phyloP scores from a whole-genome alignment of 768 basidiomycete species.

The Tulasnella sp. region DNA sequence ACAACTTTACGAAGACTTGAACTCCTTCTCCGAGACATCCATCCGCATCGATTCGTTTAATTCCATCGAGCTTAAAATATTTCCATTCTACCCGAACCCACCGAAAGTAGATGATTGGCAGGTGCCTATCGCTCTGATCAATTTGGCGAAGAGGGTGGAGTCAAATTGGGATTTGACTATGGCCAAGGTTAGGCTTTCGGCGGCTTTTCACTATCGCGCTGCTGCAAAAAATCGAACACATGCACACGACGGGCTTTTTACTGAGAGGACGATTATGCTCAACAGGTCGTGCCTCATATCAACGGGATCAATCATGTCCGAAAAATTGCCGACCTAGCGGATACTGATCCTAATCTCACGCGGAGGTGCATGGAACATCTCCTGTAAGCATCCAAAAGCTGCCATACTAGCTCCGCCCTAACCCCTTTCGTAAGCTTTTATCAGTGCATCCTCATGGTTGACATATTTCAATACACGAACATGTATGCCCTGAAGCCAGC shows the following conservation, averaged over 20 bases:
- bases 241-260: neutral
- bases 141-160: slow-evolving; percentile 72
- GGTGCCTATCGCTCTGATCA: slow-evolving; percentile 87
- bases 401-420: neutral
- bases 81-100: slow-evolving; percentile 95
- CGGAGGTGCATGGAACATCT: slow-evolving; percentile 88
- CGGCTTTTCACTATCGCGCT: neutral
- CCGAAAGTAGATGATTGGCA: slow-evolving; percentile 88
- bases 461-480: slow-evolving; percentile 97
- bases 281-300: slow-evolving; percentile 77
- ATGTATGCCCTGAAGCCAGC: slow-evolving; percentile 90
- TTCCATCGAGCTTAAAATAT: slow-evolving; percentile 91
- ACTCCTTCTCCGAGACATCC: slow-evolving; percentile 94
- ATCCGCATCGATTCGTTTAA: slow-evolving; percentile 87
- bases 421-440: slow-evolving; percentile 57
- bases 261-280: neutral
- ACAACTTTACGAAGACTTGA: slow-evolving; percentile 94
- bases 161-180: slow-evolving; percentile 97
- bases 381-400: slow-evolving; percentile 53
- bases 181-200: slow-evolving; percentile 53
- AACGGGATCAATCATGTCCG: slow-evolving; percentile 90
- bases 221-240: slow-evolving; percentile 17
- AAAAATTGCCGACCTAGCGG: slow-evolving; percentile 85
- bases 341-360: slow-evolving; percentile 77
- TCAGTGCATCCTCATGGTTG: slow-evolving; percentile 88